These are phyloP conservation scores for Secale cereale DNA, from an alignment of 176 grass and related monocot species.

Conservation along the genomic window DNA sequence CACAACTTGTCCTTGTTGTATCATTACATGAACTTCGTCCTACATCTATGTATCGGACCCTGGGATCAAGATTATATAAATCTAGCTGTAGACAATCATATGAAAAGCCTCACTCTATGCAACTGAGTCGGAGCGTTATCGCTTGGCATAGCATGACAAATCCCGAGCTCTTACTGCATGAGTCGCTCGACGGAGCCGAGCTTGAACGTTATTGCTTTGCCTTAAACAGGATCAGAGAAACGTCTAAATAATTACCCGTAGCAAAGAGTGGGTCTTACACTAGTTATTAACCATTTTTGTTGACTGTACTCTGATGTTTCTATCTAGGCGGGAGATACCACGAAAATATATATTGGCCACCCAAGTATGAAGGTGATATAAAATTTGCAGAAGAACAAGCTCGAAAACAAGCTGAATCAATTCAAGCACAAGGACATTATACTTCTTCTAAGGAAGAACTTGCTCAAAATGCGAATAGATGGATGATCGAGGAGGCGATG, in stretches of 20 bases:
- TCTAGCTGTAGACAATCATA: no score
- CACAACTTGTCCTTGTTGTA: not conserved
- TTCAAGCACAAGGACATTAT: not conserved
- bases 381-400: not conserved
- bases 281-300: not conserved
- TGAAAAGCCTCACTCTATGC: no score
- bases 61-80: not conserved
- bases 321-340: not conserved
- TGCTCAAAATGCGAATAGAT: not conserved
- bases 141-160: not conserved
- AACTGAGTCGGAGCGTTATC: no score
- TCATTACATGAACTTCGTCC: not conserved
- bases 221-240: no score
- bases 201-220: no score
- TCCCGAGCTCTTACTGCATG: not conserved
- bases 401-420: not conserved
- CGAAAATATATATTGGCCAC: not conserved
- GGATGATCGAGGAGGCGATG: conserved; percentile 18
- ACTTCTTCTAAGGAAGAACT: not conserved
- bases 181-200: no score
- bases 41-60: not conserved
- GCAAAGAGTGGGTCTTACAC: not conserved
- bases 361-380: not conserved
- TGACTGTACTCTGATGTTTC: not conserved
- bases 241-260: no score